A percentile compares a stretch with the other conserved stretches of the same genome.
phyloP scores from a whole-genome alignment of 2,329 filamentous ascomycete species.

The Calonectria ilicicola region DNA sequence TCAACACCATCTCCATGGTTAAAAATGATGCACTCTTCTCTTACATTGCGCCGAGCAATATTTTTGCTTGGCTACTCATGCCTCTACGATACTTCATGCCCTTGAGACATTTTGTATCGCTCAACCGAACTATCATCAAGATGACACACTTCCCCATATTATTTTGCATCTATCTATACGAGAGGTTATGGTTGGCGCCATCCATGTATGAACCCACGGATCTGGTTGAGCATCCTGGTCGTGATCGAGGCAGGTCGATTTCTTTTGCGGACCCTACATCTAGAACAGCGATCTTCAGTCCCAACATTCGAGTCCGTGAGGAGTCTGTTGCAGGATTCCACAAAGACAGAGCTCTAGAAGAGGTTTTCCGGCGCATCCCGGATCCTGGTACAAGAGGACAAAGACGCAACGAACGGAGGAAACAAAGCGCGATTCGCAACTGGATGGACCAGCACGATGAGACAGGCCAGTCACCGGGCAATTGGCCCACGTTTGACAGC shows the following conservation, averaged over 20 bases:
- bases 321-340: constrained; percentile 90
- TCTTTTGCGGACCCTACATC: constrained; percentile 69
- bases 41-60: constrained; percentile 91
- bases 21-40: constrained; percentile 98
- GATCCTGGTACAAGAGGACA: constrained; percentile 72
- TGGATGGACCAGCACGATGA: constrained; percentile 86
- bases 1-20: constrained; percentile 98
- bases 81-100: constrained; percentile 85
- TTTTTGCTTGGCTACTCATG: constrained; percentile 89
- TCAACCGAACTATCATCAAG: constrained; percentile 94
- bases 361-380: constrained; percentile 85
- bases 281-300: constrained; percentile 77
- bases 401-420: constrained; percentile 72
- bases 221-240: constrained; percentile 78
- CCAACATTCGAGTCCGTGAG: constrained; percentile 78
- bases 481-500: constrained; percentile 63
- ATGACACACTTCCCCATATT: constrained; percentile 89
- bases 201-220: constrained; percentile 87
- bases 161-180: constrained; percentile 88
- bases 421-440: constrained; percentile 84
- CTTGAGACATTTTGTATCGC: constrained; percentile 82
- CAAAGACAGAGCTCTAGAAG: constrained; percentile 90
- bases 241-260: constrained; percentile 61
- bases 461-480: constrained; percentile 57
- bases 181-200: constrained; percentile 81